A percentile compares a stretch with the other conserved stretches of the same genome.
phyloP scores from a whole-genome alignment of 805 yeast species.

The Teunomyces kruisii region DNA sequence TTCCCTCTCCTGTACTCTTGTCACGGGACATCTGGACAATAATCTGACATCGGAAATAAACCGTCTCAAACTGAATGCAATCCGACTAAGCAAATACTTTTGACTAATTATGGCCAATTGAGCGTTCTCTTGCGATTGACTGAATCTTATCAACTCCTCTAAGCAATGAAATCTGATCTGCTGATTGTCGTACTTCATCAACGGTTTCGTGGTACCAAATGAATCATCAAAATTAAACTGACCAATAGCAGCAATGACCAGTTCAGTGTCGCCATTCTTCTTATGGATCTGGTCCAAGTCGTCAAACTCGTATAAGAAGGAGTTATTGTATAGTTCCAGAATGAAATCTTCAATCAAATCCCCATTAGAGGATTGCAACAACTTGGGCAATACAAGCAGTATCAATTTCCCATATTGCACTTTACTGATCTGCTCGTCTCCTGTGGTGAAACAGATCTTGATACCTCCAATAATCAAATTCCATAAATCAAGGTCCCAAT shows the following conservation, averaged over 20 bases:
- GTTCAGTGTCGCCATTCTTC: constrained; percentile 8
- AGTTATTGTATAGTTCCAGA: constrained; percentile 52
- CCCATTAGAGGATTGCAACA: constrained; percentile 19
- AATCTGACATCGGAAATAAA: constrained; percentile 63
- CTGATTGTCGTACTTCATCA: constrained; percentile 43
- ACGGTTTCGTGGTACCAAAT: constrained; percentile 64
- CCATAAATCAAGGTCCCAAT: constrained; percentile 34
- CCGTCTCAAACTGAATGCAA: constrained; percentile 60
- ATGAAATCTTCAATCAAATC: constrained; percentile 44
- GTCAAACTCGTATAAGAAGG: constrained; percentile 59
- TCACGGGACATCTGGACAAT: constrained; percentile 61
- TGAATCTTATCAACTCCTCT: constrained; percentile 46
- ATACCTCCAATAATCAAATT: constrained; percentile 40
- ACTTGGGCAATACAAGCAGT: constrained; percentile 38
- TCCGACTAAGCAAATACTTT: constrained; percentile 52
- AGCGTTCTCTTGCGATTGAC: constrained; percentile 14
- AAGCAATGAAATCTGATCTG: constrained; percentile 58
- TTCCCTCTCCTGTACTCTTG: constrained; percentile 65
- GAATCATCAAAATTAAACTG: constrained; percentile 18
- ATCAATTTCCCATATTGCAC: constrained; percentile 45
- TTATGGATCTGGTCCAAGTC: constrained; percentile 43
- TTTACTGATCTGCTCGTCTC: constrained; percentile 45
- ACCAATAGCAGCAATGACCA: constrained; percentile 1
- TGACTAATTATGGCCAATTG: constrained; percentile 19
- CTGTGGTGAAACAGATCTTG: constrained; percentile 36